Base-by-base conservation (phyloP, 2,329 filamentous ascomycete species). In the Talaromyces sp. region DNA sequence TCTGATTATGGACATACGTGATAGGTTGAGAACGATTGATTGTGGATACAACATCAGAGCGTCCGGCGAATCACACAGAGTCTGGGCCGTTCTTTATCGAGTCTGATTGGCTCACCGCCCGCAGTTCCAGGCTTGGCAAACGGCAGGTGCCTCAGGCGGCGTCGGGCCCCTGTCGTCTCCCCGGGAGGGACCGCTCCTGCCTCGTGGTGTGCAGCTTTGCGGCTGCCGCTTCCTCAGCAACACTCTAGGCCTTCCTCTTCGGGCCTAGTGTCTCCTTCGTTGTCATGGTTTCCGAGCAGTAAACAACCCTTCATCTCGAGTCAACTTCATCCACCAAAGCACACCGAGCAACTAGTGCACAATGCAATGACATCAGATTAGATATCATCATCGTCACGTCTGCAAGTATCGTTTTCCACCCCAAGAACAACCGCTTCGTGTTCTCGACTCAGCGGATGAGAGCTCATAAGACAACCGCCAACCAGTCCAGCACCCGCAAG, bases 261-360 rank as follows among this genome's bases (percentile, higher is more conserved):
- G 0, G 28, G 46, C 8, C 31, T 60, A 48, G 44, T 18, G 8
- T 37, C 25, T 18, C 11, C 5, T 28, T 42, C 35, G 61, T 63
- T 63, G 62, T 57, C 62, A 56, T 63, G 57, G 57, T 60, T 50
- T 25, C 46, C 48, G 35, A 23, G 7, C n/a, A 54, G 16, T 54
- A 35, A 52, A 52, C 48, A 52, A 12, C 48, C 5, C 21, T 46
- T 4, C 2, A 21, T 48, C 44, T 28, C 23, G 12, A 28, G 16
- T 16, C 44, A 50, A 28, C 46, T 50, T n/a, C 46, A 31, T 9
- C 44, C 11, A 48, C 42, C 5, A 46, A 5, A 46, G 42, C 44
- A 48, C 44, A 48, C 23, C 23, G 2, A 48, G 16, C 23, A 5
- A 14, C 9, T 46, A 9, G 28, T 28, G 44, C 11, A 46, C 23